Evolutionary conservation across 192 early-diverging fungal genomes (phyloP).

Genomic region (Rhizoclosmatium globosum): DNA sequence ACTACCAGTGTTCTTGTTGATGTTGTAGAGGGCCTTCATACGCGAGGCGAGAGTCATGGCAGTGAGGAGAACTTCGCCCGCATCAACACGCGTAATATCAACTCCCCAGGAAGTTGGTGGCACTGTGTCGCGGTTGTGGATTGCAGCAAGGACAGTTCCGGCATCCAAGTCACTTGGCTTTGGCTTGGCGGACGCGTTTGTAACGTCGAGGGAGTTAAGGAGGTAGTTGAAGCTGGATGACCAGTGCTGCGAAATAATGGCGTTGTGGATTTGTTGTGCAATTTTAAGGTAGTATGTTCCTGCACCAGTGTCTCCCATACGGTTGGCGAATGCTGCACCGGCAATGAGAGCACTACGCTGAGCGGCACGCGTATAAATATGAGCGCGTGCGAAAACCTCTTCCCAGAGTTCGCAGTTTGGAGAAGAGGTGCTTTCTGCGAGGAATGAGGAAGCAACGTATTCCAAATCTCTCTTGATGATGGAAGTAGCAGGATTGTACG

Average conservation of each 20-base stretch:
- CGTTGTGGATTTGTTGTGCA: background rate
- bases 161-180: slow-evolving; percentile 67
- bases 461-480: slow-evolving; percentile 68
- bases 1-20: slow-evolving; percentile 50
- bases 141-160: slow-evolving; percentile 66
- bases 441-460: slow-evolving; percentile 52
- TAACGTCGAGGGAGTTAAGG: background rate
- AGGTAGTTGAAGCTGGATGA: background rate
- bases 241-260: slow-evolving; percentile 51
- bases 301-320: slow-evolving; percentile 38
- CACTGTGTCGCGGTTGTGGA: slow-evolving; percentile 31
- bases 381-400: slow-evolving; percentile 68
- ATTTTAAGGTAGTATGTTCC: background rate
- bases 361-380: slow-evolving; percentile 75
- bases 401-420: slow-evolving; percentile 78
- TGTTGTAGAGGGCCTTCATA: slow-evolving; percentile 51
- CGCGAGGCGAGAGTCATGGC: background rate
- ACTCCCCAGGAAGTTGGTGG: background rate
- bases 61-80: slow-evolving; percentile 19
- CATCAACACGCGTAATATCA: background rate
- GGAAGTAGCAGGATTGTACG: slow-evolving; percentile 28
- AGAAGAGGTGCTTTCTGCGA: background rate
- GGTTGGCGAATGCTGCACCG: slow-evolving; percentile 61
- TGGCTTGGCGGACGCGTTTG: background rate
- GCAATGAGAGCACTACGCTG: slow-evolving; percentile 65